Percentiles rank a stretch among this genome's conserved stretches.
Evolutionary conservation across 768 basidiomycete genomes (phyloP).

Genomic region (Coprinopsis sp.): DNA sequence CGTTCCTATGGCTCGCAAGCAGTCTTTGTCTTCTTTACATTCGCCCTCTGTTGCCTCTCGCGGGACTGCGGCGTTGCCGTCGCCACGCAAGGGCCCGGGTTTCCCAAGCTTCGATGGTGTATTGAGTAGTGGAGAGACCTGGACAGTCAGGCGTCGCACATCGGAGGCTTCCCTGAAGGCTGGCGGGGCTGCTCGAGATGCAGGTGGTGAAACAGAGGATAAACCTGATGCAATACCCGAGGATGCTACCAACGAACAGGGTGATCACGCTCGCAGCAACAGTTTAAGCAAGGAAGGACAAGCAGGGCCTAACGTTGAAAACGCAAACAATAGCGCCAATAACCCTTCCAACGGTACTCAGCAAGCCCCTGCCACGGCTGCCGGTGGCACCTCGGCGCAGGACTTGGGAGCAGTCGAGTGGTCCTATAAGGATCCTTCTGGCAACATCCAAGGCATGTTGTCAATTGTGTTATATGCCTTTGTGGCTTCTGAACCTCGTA

Average conservation of each 20-base stretch:
- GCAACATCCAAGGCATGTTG: constrained; percentile 77
- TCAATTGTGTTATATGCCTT: constrained; percentile 6
- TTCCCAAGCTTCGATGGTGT: constrained; percentile 72
- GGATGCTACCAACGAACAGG: constrained; percentile 21
- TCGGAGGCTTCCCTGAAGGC: constrained; percentile 52
- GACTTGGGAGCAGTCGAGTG: constrained; percentile 70
- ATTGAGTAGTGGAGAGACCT: constrained; percentile 60
- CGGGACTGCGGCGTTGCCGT: constrained; percentile 52
- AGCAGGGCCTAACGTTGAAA: not conserved
- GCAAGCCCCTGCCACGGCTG: constrained; percentile 15
- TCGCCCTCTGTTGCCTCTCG: constrained; percentile 52
- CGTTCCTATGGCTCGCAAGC: constrained; percentile 55
- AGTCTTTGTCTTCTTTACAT: constrained; percentile 62
- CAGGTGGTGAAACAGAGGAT: constrained; percentile 34
- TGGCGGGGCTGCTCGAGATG: constrained; percentile 23
- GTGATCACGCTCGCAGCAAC: not conserved
- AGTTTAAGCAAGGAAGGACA: constrained; percentile 10
- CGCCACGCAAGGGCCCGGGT: constrained; percentile 63
- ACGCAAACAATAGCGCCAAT: not conserved
- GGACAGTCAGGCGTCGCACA: constrained; percentile 59
- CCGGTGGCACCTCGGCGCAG: constrained; percentile 36
- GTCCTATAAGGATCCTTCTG: constrained; percentile 90
- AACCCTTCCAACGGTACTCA: not conserved
- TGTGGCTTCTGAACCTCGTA: not conserved
- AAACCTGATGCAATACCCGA: constrained; percentile 52